Evolutionary conservation across 2,329 filamentous ascomycete genomes (phyloP).

Genomic region (Rutstroemia sp.): DNA sequence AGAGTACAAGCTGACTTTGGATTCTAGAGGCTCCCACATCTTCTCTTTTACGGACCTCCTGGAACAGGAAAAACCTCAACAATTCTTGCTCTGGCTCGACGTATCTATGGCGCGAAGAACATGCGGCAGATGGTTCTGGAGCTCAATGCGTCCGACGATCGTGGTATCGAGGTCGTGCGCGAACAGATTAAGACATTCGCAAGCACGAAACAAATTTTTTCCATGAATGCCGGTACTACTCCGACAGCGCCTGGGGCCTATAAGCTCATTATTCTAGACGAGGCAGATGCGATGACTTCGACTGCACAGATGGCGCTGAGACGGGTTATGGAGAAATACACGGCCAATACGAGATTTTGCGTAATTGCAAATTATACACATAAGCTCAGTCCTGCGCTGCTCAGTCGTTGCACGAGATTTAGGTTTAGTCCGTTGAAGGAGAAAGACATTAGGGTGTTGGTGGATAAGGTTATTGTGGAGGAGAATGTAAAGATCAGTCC

Average conservation of each 20-base stretch:
- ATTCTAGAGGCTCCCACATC: slow-evolving; percentile 73
- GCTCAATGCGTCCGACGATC: slow-evolving; percentile 92
- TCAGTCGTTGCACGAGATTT: slow-evolving; percentile 92
- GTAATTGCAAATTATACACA: slow-evolving; percentile 99
- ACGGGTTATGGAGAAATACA: slow-evolving; percentile 99
- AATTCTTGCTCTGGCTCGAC: slow-evolving; percentile 82
- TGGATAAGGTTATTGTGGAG: slow-evolving; percentile 83
- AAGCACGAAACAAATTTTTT: slow-evolving; percentile 95
- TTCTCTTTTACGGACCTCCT: slow-evolving; percentile 92
- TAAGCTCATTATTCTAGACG: slow-evolving; percentile 96
- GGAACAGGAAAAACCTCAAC: slow-evolving; percentile 98
- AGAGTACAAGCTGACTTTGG: neutral
- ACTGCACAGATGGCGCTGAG: slow-evolving; percentile 96
- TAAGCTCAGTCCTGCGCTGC: slow-evolving; percentile 85
- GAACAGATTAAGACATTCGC: slow-evolving; percentile 99
- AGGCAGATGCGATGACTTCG: slow-evolving; percentile 99
- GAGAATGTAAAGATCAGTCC: slow-evolving; percentile 77
- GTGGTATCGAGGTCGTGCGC: slow-evolving; percentile 94
- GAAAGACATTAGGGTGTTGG: slow-evolving; percentile 71
- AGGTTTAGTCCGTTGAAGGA: slow-evolving; percentile 92
- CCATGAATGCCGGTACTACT: slow-evolving; percentile 40
- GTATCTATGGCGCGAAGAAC: slow-evolving; percentile 87
- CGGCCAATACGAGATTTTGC: slow-evolving; percentile 93
- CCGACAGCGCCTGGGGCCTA: slow-evolving; percentile 58
- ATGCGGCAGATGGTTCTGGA: slow-evolving; percentile 98